Conservation (phyloP, 169 alveolate genomes). For the Eimeria necatrix region DNA sequence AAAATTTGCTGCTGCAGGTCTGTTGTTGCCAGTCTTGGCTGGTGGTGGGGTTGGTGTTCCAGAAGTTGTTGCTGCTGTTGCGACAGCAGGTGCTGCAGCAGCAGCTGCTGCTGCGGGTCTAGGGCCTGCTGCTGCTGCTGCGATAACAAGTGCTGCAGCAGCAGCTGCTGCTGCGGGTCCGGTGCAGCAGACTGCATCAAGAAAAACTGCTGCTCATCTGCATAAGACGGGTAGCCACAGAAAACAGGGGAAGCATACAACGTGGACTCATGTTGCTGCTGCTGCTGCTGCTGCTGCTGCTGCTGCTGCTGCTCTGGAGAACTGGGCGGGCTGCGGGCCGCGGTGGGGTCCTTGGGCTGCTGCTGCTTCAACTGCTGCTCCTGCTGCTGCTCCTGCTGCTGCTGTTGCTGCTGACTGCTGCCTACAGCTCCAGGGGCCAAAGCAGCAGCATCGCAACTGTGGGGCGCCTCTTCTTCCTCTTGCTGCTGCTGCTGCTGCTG, state of each 20-base stretch:
- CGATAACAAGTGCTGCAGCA: neutral
- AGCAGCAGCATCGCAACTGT: neutral
- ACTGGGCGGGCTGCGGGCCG: neutral
- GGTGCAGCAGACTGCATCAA: slow-evolving; percentile 4
- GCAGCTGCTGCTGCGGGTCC: neutral
- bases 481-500: too few relatives aligned
- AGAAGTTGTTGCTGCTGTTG: slow-evolving; percentile 19
- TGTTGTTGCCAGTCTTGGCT: neutral
- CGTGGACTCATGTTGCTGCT: neutral
- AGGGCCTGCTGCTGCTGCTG: too few relatives aligned
- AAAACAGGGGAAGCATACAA: slow-evolving; percentile 7
- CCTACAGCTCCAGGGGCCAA: neutral
- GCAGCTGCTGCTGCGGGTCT: neutral
- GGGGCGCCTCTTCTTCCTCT: neutral
- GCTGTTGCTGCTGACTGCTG: slow-evolving; percentile 30
- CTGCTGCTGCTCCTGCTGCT: slow-evolving; percentile 14
- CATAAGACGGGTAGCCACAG: neutral
- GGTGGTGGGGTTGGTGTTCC: slow-evolving; percentile 22
- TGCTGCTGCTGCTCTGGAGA: slow-evolving; percentile 19
- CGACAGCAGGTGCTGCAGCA: slow-evolving; percentile 4
- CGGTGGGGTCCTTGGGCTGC: neutral
- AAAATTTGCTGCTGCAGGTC: slow-evolving; percentile 2
- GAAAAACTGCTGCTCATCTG: neutral
- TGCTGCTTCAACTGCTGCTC: neutral
- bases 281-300: slow-evolving; percentile 33